phyloP scores from a whole-genome alignment of 2,329 filamentous ascomycete species.

The Huntiella savannae region DNA sequence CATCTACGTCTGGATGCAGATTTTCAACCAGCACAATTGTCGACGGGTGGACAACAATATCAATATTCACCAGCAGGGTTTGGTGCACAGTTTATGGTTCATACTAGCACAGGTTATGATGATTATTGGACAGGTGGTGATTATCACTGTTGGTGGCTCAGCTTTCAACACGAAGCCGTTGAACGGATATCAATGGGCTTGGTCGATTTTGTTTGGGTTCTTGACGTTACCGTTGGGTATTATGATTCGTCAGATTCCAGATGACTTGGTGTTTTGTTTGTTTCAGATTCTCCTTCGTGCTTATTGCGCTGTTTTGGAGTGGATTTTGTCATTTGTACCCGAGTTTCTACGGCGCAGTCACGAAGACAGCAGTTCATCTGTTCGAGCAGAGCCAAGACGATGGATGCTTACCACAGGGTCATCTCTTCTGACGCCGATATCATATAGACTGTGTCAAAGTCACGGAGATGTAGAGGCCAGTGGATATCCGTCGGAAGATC shows the following conservation, averaged over 20 bases:
- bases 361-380: not conserved
- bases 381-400: constrained; percentile 7
- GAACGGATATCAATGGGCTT: constrained; percentile 48
- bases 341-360: constrained; percentile 11
- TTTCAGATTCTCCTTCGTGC: constrained; percentile 15
- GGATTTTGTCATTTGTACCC: constrained; percentile 11
- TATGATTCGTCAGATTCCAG: constrained; percentile 23
- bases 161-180: constrained; percentile 45
- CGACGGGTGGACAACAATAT: constrained; percentile 47
- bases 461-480: constrained; percentile 9
- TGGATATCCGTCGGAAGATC: not conserved
- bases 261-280: constrained; percentile 17
- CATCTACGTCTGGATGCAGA: constrained; percentile 54
- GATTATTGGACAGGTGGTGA: constrained; percentile 50
- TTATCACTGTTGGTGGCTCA: constrained; percentile 49
- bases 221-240: constrained; percentile 44
- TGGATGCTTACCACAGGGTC: constrained; percentile 15
- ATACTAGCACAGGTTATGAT: constrained; percentile 47
- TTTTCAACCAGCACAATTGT: constrained; percentile 52
- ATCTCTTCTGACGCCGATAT: constrained; percentile 13
- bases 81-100: constrained; percentile 60
- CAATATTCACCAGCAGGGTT: constrained; percentile 60
- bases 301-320: constrained; percentile 9
- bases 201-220: constrained; percentile 48
- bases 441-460: constrained; percentile 15